These are phyloP conservation scores for Cutaneotrichosporon spelunceum DNA, from an alignment of 1,284 basidiomycete genomes.

Conservation along the genomic window DNA sequence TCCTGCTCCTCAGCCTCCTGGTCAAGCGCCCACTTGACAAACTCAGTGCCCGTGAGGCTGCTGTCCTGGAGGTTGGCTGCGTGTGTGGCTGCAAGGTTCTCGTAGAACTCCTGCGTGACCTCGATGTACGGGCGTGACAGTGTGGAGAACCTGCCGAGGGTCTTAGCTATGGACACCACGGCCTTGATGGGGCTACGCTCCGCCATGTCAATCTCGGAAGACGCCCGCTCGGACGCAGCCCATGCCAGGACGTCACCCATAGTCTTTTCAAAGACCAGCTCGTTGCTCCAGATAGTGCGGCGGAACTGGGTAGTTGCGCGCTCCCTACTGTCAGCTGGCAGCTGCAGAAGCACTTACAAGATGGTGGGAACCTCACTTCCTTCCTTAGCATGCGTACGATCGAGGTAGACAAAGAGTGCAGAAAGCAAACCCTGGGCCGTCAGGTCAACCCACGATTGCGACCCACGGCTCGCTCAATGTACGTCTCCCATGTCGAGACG, in stretches of 20 bases:
- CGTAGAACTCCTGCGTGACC: slow-evolving; percentile 28
- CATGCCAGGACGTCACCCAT: slow-evolving; percentile 58
- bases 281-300: slow-evolving; percentile 57
- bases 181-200: neutral
- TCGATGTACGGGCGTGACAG: slow-evolving; percentile 33
- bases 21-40: slow-evolving; percentile 37
- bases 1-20: slow-evolving; percentile 35
- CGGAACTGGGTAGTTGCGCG: slow-evolving; percentile 57
- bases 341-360: slow-evolving; percentile 24
- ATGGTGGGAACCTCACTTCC: slow-evolving; percentile 34
- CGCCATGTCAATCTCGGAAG: neutral
- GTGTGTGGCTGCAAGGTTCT: slow-evolving; percentile 13
- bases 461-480: slow-evolving; percentile 34
- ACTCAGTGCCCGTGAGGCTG: slow-evolving; percentile 27
- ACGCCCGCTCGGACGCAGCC: slow-evolving; percentile 59
- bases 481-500: slow-evolving; percentile 31
- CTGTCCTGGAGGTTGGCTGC: slow-evolving; percentile 25
- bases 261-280: slow-evolving; percentile 55
- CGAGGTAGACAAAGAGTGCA: slow-evolving; percentile 49
- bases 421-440: slow-evolving; percentile 35
- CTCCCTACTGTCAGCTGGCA: slow-evolving; percentile 15
- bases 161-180: slow-evolving; percentile 25
- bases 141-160: slow-evolving; percentile 22
- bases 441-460: slow-evolving; percentile 1
- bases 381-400: slow-evolving; percentile 39